A percentile compares a stretch with the other conserved stretches of the same genome.
Conservation (phyloP, 116 monocot species). For the Posidonia oceanica region DNA sequence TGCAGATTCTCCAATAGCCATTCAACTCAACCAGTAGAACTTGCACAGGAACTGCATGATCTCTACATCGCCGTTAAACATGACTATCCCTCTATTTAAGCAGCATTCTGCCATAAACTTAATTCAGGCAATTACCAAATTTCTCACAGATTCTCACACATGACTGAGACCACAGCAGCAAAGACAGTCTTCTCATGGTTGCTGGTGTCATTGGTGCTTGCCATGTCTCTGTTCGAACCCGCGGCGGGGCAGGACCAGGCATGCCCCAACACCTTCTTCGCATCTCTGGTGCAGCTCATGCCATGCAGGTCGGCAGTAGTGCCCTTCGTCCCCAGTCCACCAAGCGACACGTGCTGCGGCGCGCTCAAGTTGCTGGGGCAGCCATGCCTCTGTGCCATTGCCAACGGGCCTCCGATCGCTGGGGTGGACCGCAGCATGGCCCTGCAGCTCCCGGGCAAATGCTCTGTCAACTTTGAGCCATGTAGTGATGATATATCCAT, state of each 20-base stretch:
- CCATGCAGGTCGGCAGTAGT: slow-evolving; percentile 43
- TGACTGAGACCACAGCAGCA: background rate
- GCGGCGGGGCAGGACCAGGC: background rate
- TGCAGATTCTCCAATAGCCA: background rate
- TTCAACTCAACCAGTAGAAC: background rate
- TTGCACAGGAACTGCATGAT: background rate
- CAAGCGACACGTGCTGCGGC: slow-evolving; percentile 45
- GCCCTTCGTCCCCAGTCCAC: slow-evolving; percentile 30
- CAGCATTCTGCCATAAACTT: background rate
- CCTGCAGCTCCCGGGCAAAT: slow-evolving; percentile 48
- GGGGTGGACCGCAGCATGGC: slow-evolving; percentile 46
- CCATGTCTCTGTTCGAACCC: background rate
- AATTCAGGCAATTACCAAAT: background rate
- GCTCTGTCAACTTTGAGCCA: slow-evolving; percentile 26
- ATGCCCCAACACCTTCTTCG: slow-evolving; percentile 31
- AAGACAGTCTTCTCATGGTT: background rate
- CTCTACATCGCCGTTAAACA: background rate
- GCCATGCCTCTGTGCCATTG: slow-evolving; percentile 48
- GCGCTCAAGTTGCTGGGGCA: slow-evolving; percentile 35
- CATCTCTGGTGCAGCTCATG: slow-evolving; percentile 42
- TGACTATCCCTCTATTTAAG: background rate
- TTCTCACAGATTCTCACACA: background rate
- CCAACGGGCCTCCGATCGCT: slow-evolving; percentile 35
- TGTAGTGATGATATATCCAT: slow-evolving; percentile 12
- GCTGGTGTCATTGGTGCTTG: background rate